phyloP scores from a whole-genome alignment of 1,284 basidiomycete genomes.

The Ustilago esculenta region DNA sequence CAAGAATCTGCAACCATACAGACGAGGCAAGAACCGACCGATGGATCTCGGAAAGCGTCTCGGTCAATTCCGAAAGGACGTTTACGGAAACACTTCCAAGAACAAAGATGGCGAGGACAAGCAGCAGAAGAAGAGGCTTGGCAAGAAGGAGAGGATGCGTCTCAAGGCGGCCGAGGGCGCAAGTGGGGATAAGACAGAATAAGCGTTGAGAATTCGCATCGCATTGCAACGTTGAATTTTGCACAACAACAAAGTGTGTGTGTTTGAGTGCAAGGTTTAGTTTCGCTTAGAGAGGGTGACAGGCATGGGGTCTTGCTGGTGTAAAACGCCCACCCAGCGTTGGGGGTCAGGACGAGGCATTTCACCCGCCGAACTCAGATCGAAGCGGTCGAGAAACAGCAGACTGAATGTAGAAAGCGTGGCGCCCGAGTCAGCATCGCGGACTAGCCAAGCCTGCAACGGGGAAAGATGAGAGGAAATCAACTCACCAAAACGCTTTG shows the following conservation, averaged over 20 bases:
- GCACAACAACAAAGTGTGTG: too few species aligned
- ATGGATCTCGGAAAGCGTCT: conserved; percentile 73
- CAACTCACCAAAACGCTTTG: conserved; percentile 19
- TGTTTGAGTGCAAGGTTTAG: too few species aligned
- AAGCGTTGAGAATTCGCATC: too few species aligned
- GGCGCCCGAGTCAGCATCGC: too few species aligned
- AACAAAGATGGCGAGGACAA: conserved; percentile 56
- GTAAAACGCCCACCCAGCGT: conserved; percentile 20
- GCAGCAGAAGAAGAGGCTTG: conserved; percentile 68
- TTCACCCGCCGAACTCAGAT: conserved; percentile 1
- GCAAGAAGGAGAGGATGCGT: conserved; percentile 56
- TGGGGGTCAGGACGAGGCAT: conserved; percentile 12
- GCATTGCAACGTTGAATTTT: not conserved
- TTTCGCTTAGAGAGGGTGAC: conserved; percentile 5
- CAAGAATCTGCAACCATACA: conserved; percentile 90
- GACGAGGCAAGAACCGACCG: conserved; percentile 75
- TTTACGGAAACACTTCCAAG: conserved; percentile 35
- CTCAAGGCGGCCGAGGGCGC: conserved; percentile 34
- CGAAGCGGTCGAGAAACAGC: conserved; percentile 20
- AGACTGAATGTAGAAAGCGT: too few species aligned
- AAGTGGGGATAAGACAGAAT: not conserved
- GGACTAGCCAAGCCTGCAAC: too few species aligned
- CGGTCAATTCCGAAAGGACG: conserved; percentile 76
- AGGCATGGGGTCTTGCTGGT: conserved; percentile 7
- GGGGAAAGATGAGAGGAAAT: too few species aligned